A percentile compares a stretch with the other conserved stretches of the same genome.
Conservation (phyloP, 352 stramenopile genomes). For the Phytophthora agathidicida region DNA sequence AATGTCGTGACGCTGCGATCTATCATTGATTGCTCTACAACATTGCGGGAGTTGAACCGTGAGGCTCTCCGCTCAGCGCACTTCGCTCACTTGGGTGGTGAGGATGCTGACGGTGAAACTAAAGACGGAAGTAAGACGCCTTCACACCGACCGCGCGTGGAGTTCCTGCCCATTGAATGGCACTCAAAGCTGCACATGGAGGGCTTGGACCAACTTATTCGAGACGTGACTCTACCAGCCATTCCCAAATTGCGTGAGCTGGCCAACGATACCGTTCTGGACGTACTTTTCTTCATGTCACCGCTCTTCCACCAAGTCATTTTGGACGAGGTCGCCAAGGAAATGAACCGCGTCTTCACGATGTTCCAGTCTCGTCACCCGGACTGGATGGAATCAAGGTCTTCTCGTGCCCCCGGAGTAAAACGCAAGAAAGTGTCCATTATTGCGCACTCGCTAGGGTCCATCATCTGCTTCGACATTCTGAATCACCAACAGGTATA, state of each 20-base stretch:
- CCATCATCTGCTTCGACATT: conserved; percentile 94
- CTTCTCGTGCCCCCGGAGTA: not conserved
- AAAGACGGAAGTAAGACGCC: conserved; percentile 8
- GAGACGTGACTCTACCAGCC: conserved; percentile 74
- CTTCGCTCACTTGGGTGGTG: conserved; percentile 55
- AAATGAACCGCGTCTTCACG: conserved; percentile 91
- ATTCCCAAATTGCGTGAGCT: conserved; percentile 93
- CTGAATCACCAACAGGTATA: conserved; percentile 72
- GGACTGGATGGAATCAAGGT: conserved; percentile 42
- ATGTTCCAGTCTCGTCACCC: conserved; percentile 75
- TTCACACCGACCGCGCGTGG: conserved; percentile 43
- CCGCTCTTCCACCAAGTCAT: conserved; percentile 93
- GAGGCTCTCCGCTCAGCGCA: conserved; percentile 72
- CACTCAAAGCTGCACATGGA: conserved; percentile 88
- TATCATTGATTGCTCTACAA: conserved; percentile 84
- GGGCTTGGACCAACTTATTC: conserved; percentile 70
- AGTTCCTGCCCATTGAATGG: conserved; percentile 89
- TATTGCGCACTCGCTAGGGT: conserved; percentile 87
- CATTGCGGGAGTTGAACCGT: conserved; percentile 64
- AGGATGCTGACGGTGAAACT: conserved; percentile 20
- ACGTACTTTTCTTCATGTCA: conserved; percentile 94
- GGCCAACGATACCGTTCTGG: conserved; percentile 93
- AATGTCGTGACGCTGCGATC: conserved; percentile 84
- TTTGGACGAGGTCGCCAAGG: conserved; percentile 88
- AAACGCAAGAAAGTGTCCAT: conserved; percentile 86